Evolutionary conservation across 2,329 filamentous ascomycete species (phyloP).

Genomic region (Scortechinia acanthostroma): DNA sequence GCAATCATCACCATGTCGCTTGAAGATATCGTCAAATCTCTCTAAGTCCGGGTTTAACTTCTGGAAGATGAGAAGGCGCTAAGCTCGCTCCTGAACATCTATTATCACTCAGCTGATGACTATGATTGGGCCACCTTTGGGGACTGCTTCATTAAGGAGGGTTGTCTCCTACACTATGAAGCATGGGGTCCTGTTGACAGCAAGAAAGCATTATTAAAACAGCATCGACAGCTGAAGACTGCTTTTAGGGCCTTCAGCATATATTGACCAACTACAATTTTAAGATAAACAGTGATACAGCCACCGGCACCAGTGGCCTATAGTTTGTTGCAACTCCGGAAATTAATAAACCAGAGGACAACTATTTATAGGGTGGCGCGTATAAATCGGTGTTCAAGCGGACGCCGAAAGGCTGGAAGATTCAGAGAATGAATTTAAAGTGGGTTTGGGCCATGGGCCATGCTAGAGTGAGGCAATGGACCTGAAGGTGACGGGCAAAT

Average conservation of each 20-base stretch:
- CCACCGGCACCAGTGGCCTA: conserved; percentile 2
- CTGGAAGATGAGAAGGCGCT: conserved; percentile 4
- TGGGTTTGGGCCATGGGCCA: too few species aligned
- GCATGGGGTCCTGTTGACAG: conserved; percentile 2
- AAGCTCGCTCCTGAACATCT: conserved; percentile 2
- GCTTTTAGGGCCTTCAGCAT: conserved; percentile 4
- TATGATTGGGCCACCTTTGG: conserved; percentile 2
- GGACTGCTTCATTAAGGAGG: conserved; percentile 3
- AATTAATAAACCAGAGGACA: conserved; percentile 3
- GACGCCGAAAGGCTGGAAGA: too few species aligned
- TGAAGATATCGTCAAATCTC: too few species aligned
- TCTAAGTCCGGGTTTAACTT: too few species aligned
- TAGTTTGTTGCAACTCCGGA: conserved; percentile 4
- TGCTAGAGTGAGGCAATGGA: too few species aligned
- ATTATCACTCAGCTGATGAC: conserved; percentile 1
- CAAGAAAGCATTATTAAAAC: not conserved
- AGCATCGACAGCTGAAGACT: conserved; percentile 1
- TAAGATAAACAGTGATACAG: conserved; percentile 3
- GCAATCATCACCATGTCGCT: too few species aligned
- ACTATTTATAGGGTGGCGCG: conserved; percentile 4
- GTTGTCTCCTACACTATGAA: not conserved
- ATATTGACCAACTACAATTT: conserved; percentile 3
- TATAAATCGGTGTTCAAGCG: too few species aligned
- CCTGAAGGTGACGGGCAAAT: too few species aligned
- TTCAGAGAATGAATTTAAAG: too few species aligned